Evolutionary conservation across 345 rosid species (phyloP), one percentile per base, ranked within the genome.

Genomic region (Sonneratia alba): DNA sequence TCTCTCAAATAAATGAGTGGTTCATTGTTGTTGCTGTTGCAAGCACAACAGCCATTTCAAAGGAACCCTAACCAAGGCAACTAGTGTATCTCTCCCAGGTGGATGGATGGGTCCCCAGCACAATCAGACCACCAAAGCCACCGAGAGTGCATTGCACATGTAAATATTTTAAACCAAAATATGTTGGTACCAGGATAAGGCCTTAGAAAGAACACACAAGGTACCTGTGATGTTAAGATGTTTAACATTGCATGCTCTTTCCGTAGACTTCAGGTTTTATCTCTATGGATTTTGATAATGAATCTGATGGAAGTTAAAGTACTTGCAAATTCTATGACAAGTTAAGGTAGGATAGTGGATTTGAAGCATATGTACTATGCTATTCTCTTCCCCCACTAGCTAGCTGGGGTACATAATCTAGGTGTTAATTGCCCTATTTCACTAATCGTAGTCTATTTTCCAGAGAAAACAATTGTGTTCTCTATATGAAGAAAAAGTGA

Each of bases 381-480:
- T 36, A 9, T 51, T 24, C 21, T 27, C 63, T 57, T 36, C 7
- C 15, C 53, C 15, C 51, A 9, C 18, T 48, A 71, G 40, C 32
- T 4, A 51, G 27, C 34, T 32, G 22, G 34, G 47, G 57, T 43
- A 47, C 12, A 40, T 47, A 43, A 57, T 45, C 37, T 24, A 3
- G 34, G 18, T n/a, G 43, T 43, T 18, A 34, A 47, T 32, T 19
- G 10, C 40, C 19, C 66, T 37, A 49, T 63, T 21, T 49, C 40
- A 36, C 34, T 57, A 51, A 73, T 69, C 69, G 51, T 49, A 16
- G 67, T 70, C 76, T 63, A 57, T 81, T 45, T 84, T 81, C 51
- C 94, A 91, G 98, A 93, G 85, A 78, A 87, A 84, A 77, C 87
- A 68, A 57, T 78, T 93, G 85, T 18, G 67, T 42, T 82, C 89